Evolutionary conservation across 106 monocot genomes (phyloP).

Genomic region (Dactylorhiza incarnata): DNA sequence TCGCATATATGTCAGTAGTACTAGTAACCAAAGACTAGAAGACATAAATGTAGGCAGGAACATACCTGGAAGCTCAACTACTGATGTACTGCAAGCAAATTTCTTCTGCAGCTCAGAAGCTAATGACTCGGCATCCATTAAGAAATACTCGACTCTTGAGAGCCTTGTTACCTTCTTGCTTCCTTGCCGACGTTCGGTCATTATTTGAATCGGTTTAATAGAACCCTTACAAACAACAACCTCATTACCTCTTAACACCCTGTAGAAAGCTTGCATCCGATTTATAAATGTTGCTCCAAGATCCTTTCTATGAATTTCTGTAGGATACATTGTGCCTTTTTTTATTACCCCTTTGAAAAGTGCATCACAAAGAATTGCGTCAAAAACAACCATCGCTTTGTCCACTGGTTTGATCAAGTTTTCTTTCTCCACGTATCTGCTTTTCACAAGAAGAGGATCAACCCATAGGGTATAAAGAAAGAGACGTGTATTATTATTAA

Average conservation of each 20-base stretch:
- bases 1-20: no score
- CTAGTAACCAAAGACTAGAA: background rate
- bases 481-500: background rate
- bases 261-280: conserved; percentile 82
- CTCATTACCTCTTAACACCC: conserved; percentile 56
- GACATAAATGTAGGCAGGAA: background rate
- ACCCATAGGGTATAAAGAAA: background rate
- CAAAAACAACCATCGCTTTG: conserved; percentile 63
- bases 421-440: conserved; percentile 84
- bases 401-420: conserved; percentile 62
- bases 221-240: conserved; percentile 64
- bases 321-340: conserved; percentile 76
- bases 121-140: conserved; percentile 75
- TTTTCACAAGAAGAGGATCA: background rate
- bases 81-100: conserved; percentile 95
- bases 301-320: conserved; percentile 92
- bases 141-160: conserved; percentile 77
- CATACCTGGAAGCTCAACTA: conserved; percentile 89
- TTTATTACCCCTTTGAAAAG: conserved; percentile 89
- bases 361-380: conserved; percentile 87
- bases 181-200: conserved; percentile 90
- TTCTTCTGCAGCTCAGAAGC: conserved; percentile 95
- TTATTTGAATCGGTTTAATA: conserved; percentile 65
- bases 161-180: conserved; percentile 94
- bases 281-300: conserved; percentile 70